A percentile compares a stretch with the other conserved stretches of the same genome.
phyloP scores from a whole-genome alignment of 331 rosid genomes.

The Acacia pycnantha region DNA sequence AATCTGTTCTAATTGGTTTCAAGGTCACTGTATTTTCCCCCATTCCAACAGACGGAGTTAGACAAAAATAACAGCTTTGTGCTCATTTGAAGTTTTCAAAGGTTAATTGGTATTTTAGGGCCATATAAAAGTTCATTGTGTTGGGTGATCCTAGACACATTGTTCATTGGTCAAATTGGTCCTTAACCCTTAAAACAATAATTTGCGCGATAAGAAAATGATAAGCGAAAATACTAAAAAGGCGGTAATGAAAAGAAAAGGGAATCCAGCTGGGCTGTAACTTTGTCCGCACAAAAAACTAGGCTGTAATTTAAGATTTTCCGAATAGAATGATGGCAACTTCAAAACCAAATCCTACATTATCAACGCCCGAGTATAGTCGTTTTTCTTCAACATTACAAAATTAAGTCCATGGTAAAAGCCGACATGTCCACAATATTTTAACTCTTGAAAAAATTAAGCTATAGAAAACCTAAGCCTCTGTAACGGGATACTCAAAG shows the following conservation, averaged over 20 bases:
- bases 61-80: too few species aligned
- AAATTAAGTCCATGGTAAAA: conserved; percentile 25
- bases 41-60: too few species aligned
- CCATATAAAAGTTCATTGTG: too few species aligned
- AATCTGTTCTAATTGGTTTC: too few species aligned
- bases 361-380: background rate
- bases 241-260: background rate
- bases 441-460: conserved; percentile 12
- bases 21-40: too few species aligned
- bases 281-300: too few species aligned
- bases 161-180: too few species aligned
- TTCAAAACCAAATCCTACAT: conserved; percentile 18
- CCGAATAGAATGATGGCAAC: background rate
- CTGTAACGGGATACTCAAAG: conserved; percentile 69
- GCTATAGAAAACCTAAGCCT: conserved; percentile 41
- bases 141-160: too few species aligned
- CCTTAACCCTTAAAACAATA: too few species aligned
- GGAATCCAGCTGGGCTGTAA: background rate
- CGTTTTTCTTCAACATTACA: background rate
- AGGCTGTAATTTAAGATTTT: background rate
- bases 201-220: background rate
- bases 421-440: conserved; percentile 29
- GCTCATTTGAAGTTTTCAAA: too few species aligned
- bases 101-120: too few species aligned
- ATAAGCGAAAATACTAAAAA: background rate